Evolutionary conservation across 768 basidiomycete genomes (phyloP), one percentile per base, ranked within the genome.

Genomic region (Porphyrellus cyaneotinctus): DNA sequence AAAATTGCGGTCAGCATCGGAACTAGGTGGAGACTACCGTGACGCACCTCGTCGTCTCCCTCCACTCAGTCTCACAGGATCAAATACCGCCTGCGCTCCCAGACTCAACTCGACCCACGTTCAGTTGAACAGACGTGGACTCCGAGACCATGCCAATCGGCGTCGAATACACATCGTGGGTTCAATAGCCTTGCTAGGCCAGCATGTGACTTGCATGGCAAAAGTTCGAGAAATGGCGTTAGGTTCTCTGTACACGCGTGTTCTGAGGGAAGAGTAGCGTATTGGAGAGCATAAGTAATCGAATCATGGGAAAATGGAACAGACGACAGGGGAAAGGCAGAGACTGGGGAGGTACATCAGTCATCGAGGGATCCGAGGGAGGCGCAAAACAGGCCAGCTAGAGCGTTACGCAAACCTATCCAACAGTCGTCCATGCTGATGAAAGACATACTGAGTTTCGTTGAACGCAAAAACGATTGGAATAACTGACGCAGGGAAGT

Each of bases 231-330:
- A 72, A 98, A 97, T 0, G 97, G 95, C 0, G 95, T 97, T 10
- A 98, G 74, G 63, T 97, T 97, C 66, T 98, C 97, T 6, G 95
- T 98, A 65, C 95, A 99, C n/a, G 97, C 88, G 59, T 85, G 77
- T 64, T 95, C 91, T 4, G 85, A 89, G 8, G 88, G 87, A n/a
- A 88, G 78, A 9, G 82, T 81, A 2, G 88, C 90, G 60, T 94
- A 86, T 53, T 85, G 83, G 23, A 92, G 75, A 41, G 76, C 73
- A 52, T 88, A 79, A 14, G 74, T 70, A 11, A 66, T 57, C 26
- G 73, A 37, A 18, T 43, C 15, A 12, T 43, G 23, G 69, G 76
- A 75, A 43, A 71, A 65, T 0, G 81, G 81, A 3, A 85, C 68
- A 12, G 73, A 70, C 26, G 86, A 87, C 58, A 84, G 74, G 13